phyloP scores from a whole-genome alignment of 1,284 basidiomycete species.

The Paramarasmius palmivorus region DNA sequence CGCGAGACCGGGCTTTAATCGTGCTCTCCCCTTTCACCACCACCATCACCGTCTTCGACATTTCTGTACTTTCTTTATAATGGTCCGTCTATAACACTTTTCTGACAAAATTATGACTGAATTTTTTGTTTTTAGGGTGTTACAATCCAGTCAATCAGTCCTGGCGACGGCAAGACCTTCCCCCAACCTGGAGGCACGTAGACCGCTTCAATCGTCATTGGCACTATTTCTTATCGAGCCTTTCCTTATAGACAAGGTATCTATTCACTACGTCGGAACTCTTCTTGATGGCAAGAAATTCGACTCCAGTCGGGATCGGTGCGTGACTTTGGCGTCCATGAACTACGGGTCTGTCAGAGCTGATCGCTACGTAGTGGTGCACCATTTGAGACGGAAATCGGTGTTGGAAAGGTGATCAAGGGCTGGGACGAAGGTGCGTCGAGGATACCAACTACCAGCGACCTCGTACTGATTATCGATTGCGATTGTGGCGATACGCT shows the following conservation, averaged over 20 bases:
- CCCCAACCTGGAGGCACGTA: constrained; percentile 29
- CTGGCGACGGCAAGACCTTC: constrained; percentile 47
- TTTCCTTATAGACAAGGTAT: constrained; percentile 39
- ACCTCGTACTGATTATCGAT: constrained; percentile 21
- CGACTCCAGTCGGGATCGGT: constrained; percentile 76
- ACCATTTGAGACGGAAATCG: constrained; percentile 79
- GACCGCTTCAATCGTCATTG: not conserved
- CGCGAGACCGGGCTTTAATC: constrained; percentile 13
- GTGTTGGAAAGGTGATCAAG: constrained; percentile 80
- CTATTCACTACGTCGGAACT: constrained; percentile 77
- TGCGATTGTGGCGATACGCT: not conserved
- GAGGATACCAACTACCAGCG: no score
- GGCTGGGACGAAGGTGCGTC: constrained; percentile 89
- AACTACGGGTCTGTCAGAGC: not conserved
- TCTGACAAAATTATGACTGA: not conserved
- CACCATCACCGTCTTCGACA: constrained; percentile 4
- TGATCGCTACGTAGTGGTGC: constrained; percentile 34
- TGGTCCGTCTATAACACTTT: constrained; percentile 21
- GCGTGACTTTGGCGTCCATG: constrained; percentile 23
- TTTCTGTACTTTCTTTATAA: constrained; percentile 13
- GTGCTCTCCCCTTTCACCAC: constrained; percentile 9
- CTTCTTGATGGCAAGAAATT: constrained; percentile 62
- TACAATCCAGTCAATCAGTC: constrained; percentile 37
- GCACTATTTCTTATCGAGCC: not conserved
- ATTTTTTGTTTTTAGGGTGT: constrained; percentile 36